Percentiles rank a stretch among this genome's conserved stretches.
phyloP scores from a whole-genome alignment of 306 rosid genomes.

The Dicorynia guianensis region DNA sequence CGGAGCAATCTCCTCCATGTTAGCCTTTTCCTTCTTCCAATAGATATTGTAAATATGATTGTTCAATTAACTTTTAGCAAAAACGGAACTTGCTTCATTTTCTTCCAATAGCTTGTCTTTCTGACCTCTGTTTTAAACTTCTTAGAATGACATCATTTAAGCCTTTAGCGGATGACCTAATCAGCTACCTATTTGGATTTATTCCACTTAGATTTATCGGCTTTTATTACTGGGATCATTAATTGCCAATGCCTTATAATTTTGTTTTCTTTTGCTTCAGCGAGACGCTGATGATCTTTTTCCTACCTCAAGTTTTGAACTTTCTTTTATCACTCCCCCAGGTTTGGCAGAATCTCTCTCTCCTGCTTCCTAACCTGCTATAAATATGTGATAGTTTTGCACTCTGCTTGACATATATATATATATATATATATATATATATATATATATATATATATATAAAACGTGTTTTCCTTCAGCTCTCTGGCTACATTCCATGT shows the following conservation, averaged over 20 bases:
- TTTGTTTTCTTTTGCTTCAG: slow-evolving; percentile 50
- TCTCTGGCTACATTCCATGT: slow-evolving; percentile 84
- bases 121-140: background rate
- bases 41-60: background rate
- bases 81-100: background rate
- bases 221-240: slow-evolving; percentile 24
- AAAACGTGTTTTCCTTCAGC: slow-evolving; percentile 53
- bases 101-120: slow-evolving; percentile 10
- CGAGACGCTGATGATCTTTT: slow-evolving; percentile 92
- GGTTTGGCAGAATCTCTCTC: slow-evolving; percentile 57
- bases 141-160: background rate
- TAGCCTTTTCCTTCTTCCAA: background rate
- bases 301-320: slow-evolving; percentile 92
- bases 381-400: slow-evolving; percentile 18
- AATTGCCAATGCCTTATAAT: background rate
- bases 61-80: background rate
- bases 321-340: slow-evolving; percentile 94
- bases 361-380: slow-evolving; percentile 8
- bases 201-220: slow-evolving; percentile 18
- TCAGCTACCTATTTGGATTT: too few species aligned
- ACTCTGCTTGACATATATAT: slow-evolving; percentile 32
- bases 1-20: background rate
- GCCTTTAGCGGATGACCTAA: too few species aligned
- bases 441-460: too few species aligned
- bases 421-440: too few species aligned